A percentile compares a stretch with the other conserved stretches of the same genome.
Evolutionary conservation across 148 eudicot genomes (phyloP).

Genomic region (Rhododendron molle): DNA sequence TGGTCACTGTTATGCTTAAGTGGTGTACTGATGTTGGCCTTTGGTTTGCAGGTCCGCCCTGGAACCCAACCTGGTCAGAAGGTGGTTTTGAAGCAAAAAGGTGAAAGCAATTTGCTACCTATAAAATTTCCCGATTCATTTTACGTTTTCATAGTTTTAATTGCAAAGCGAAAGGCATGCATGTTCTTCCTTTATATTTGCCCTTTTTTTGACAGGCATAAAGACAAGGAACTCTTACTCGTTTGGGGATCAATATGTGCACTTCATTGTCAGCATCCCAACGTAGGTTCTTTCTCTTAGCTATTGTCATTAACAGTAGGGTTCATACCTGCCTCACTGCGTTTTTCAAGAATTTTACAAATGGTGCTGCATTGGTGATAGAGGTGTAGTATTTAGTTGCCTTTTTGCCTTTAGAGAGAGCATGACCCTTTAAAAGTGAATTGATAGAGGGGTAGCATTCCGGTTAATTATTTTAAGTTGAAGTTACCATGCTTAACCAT

Average conservation of each 20-base stretch:
- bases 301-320: background rate
- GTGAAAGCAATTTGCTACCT: conserved; percentile 31
- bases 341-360: background rate
- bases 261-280: conserved; percentile 91
- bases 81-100: conserved; percentile 89
- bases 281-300: conserved; percentile 40
- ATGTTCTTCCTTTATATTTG: background rate
- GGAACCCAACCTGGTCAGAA: conserved; percentile 99
- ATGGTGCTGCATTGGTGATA: background rate
- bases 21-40: background rate
- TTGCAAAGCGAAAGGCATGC: background rate
- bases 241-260: conserved; percentile 86
- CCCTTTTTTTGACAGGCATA: conserved; percentile 51
- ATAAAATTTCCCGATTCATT: background rate
- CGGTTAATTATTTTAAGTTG: background rate
- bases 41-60: conserved; percentile 64
- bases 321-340: background rate
- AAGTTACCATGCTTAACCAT: background rate
- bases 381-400: background rate
- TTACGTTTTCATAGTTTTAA: background rate
- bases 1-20: background rate
- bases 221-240: conserved; percentile 65
- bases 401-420: background rate
- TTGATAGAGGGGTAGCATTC: background rate
- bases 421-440: background rate